Conservation (phyloP, 768 basidiomycete genomes). For the Naganishia onofrii region DNA sequence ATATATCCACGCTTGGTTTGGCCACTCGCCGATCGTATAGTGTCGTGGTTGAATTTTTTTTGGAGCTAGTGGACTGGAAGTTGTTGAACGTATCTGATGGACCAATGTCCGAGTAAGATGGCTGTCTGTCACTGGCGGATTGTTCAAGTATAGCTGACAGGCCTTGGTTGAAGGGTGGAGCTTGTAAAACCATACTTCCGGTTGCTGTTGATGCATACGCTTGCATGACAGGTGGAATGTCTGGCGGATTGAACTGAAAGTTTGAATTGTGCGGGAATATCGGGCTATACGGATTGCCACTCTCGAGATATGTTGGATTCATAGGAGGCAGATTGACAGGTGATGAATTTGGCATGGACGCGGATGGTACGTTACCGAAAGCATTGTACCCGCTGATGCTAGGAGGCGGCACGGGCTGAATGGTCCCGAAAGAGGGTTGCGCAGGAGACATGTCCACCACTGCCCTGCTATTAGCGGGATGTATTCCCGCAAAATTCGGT, state of each 20-base stretch:
- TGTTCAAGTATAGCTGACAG: neutral
- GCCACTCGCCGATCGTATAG: neutral
- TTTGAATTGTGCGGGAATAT: neutral
- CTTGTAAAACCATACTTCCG: slow-evolving; percentile 3
- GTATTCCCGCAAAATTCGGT: neutral
- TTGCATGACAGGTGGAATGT: neutral
- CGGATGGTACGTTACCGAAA: neutral
- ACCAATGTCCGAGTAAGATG: neutral
- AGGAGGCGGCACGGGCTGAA: neutral
- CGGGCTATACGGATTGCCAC: neutral
- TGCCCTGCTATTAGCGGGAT: neutral
- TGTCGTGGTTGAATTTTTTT: neutral
- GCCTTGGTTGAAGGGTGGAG: neutral
- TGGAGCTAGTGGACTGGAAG: neutral
- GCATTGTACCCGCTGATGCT: neutral
- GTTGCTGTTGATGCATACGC: neutral
- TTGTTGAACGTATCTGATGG: neutral
- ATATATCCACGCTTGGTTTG: slow-evolving; percentile 1
- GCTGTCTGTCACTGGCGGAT: neutral
- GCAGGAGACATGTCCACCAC: neutral
- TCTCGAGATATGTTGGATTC: neutral
- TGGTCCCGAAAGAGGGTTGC: neutral
- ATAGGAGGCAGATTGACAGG: neutral
- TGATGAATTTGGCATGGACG: neutral
- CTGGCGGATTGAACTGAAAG: neutral